Base-by-base conservation (phyloP, 306 rosid species). In the Senna siamea region DNA sequence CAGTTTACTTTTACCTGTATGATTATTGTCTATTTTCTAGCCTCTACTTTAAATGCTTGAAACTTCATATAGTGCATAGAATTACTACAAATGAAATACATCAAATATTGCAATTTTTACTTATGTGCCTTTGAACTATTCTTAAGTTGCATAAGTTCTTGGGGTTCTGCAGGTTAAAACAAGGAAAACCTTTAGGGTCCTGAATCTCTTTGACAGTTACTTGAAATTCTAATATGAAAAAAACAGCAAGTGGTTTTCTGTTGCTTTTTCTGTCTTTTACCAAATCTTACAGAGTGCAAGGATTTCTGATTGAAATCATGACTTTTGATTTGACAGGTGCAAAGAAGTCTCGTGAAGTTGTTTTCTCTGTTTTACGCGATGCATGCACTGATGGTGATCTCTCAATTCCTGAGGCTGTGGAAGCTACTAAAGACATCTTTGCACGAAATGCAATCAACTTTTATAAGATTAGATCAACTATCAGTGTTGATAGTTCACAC, bases 321-420 rank as follows among this genome's bases (percentile, higher is more conserved):
- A 78, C 17, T 67, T 85, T 72, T 70, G 48, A 61, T 72, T 80
- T 81, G 32, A 57, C 76, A 89, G 98, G 98, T 78, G 98, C 92
- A 30, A 88, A 93, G 83, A 81, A 80, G 75, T 79, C 96, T 65
- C 96, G 94, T 2, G 90, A 89, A 76, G 93, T 85, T 80, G 83
- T 91, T 70, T 89, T 84, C 70, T 79, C 92, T 34, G 96, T 91
- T 76, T 80, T 93, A 20, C 79, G 41, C 11, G 94, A 89, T 78
- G 92, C 97, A 30, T 91, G 93, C 74, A 71, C 74, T 17, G 89
- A 91, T 64, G 97, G 93, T 0, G 98, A 93, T 71, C 94, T 93
- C 84, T 79, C 96, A 68, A 65, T 88, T 76, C 66, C 55, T 18
- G 96, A 93, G 47, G 98, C 97, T 52, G 78, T 88, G 81, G 93